Evolutionary conservation across 305 asterid genomes (phyloP), one percentile per base, ranked within the genome.

Genomic region (Fraxinus velutina): DNA sequence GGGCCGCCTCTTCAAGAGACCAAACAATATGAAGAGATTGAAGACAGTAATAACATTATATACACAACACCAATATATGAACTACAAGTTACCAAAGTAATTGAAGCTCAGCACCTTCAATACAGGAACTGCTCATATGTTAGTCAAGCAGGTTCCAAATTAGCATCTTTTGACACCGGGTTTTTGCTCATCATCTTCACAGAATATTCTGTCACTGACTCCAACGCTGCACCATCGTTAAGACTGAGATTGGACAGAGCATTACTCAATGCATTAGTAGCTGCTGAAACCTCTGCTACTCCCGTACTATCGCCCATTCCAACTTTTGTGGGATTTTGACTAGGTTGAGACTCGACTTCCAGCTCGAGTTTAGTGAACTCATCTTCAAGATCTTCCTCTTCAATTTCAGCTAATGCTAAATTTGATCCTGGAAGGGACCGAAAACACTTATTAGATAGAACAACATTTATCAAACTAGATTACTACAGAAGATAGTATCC

Each of bases 381-480:
- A 78, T 87, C 90, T 88, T 92, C 97, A 36, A 93, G 50, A 77
- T 90, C 97, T 83, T 90, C 94, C 74, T 92, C 98, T 60, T 87
- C 88, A 62, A 83, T 81, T 75, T 82, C 90, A 50, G 85, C 84
- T 82, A 64, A 74, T 72, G 86, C 84, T 27, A 88, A 74, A 73
- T 80, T 78, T 82, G 88, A 77, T 77, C 83, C 97, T 91, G 86
- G 79, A 84, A 83, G 74, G 30, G 52, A 75, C 68, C 78, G 13
- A 81, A 80, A 76, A 78, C 1, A 6, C 52, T 22, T 36, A 55
- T 79, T 66, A 82, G 47, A 74, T 21, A 13, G 44, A 30, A 74
- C 80, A 30, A 66, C 30, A 12, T 7, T 68, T 39, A 52, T 19
- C 32, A 36, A 15, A 29, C 76, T 55, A 5, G 79, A 76, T 37